Conservation (phyloP, 2,329 filamentous ascomycete genomes). For the Fusarium anguioides region DNA sequence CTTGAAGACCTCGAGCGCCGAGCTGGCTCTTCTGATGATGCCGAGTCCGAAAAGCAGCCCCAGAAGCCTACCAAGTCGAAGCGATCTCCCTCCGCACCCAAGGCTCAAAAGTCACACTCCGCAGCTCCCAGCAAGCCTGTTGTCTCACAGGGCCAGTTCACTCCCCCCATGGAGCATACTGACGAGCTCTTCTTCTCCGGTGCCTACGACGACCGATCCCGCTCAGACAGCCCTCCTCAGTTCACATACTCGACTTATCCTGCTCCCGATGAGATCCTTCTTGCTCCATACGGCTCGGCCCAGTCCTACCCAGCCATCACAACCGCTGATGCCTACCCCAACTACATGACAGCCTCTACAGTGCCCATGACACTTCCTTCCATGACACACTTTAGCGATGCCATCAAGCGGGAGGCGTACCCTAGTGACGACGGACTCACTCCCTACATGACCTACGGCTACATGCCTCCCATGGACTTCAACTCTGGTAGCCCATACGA, state of each 20-base stretch:
- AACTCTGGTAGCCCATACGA: conserved; percentile 71
- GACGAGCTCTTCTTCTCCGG: conserved; percentile 75
- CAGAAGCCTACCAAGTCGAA: conserved; percentile 48
- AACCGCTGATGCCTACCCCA: conserved; percentile 63
- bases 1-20: conserved; percentile 86
- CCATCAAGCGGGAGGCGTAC: conserved; percentile 74
- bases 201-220: conserved; percentile 71
- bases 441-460: conserved; percentile 75
- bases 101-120: conserved; percentile 47
- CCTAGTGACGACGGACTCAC: conserved; percentile 69
- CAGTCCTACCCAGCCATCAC: conserved; percentile 65
- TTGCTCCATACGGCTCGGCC: conserved; percentile 67
- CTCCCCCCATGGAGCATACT: conserved; percentile 68
- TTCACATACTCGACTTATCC: conserved; percentile 75
- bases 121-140: conserved; percentile 52
- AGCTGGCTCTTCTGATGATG: conserved; percentile 68
- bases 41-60: conserved; percentile 49
- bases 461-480: conserved; percentile 73
- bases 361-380: conserved; percentile 71
- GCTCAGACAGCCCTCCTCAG: conserved; percentile 77
- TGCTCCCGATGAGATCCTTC: conserved; percentile 71
- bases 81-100: conserved; percentile 44
- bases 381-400: conserved; percentile 71
- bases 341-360: conserved; percentile 64
- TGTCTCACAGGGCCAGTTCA: conserved; percentile 65